A percentile compares a stretch with the other conserved stretches of the same genome.
phyloP scores from a whole-genome alignment of 306 rosid species.

The Pyrus communis region DNA sequence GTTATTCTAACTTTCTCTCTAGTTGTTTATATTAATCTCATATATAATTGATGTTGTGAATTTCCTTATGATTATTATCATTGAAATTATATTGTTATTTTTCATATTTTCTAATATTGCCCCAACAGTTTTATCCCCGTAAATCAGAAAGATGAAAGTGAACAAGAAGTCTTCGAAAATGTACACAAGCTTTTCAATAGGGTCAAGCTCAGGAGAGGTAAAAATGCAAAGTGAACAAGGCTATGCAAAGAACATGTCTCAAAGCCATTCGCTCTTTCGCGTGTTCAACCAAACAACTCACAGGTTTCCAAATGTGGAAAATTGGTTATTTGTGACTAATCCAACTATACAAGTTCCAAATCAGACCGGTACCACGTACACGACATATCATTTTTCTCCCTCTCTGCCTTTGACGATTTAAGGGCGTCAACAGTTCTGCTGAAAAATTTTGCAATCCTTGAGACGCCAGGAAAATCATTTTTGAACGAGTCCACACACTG shows the following conservation, averaged over 20 bases:
- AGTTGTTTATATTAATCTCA: too few species aligned
- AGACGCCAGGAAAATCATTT: constrained; percentile 10
- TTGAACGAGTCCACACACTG: constrained; percentile 6
- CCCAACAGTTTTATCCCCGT: neutral
- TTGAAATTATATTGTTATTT: too few species aligned
- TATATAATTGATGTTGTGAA: too few species aligned
- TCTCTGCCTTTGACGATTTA: constrained; percentile 13
- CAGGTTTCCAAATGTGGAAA: neutral
- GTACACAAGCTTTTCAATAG: neutral
- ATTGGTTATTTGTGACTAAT: neutral
- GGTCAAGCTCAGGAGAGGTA: neutral
- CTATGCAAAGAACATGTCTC: neutral
- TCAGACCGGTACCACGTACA: neutral
- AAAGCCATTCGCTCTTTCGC: neutral
- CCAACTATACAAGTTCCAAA: neutral
- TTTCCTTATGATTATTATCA: too few species aligned
- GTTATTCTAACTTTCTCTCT: too few species aligned
- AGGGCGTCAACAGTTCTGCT: constrained; percentile 11
- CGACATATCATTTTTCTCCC: neutral
- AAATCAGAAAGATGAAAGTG: neutral
- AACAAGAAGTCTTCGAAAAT: neutral
- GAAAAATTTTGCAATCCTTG: constrained; percentile 5
- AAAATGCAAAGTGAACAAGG: neutral
- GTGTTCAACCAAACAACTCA: neutral
- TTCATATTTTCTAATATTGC: too few species aligned